These are phyloP conservation scores for Coelastrella sp. DNA, from an alignment of 139 green algal genomes.

Conservation along the genomic window DNA sequence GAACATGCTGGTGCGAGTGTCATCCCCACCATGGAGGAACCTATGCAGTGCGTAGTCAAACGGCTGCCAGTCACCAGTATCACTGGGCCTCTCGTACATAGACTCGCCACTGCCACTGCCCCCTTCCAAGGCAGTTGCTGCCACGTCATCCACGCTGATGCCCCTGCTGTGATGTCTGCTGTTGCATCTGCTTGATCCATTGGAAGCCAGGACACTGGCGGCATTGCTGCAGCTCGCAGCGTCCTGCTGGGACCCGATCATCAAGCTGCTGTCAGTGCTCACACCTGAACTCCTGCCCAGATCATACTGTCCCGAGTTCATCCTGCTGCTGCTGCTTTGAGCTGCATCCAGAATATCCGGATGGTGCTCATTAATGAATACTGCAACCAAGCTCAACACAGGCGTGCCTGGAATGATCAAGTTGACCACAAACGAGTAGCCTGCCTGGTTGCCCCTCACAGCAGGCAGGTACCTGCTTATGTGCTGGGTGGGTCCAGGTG, in stretches of 20 bases:
- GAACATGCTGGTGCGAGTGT: constrained; percentile 65
- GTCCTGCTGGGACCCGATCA: background rate
- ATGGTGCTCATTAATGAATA: constrained; percentile 69
- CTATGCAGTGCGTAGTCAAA: constrained; percentile 74
- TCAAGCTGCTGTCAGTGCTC: constrained; percentile 2
- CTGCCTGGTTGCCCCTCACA: constrained; percentile 56
- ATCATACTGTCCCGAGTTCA: background rate
- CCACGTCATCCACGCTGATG: background rate
- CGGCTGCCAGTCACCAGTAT: constrained; percentile 66
- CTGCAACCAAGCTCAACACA: constrained; percentile 67
- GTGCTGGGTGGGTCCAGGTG: constrained; percentile 49
- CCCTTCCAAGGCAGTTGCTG: background rate
- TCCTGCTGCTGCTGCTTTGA: constrained; percentile 11
- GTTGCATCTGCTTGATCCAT: background rate
- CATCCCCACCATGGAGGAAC: constrained; percentile 59
- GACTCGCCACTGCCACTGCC: background rate
- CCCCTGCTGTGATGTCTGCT: background rate
- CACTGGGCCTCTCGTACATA: background rate
- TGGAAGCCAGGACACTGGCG: background rate
- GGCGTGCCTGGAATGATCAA: constrained; percentile 72
- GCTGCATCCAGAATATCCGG: constrained; percentile 43
- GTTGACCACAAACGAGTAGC: constrained; percentile 71
- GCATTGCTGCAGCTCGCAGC: background rate
- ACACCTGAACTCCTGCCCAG: background rate
- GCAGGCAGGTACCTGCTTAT: constrained; percentile 69